phyloP scores from a whole-genome alignment of 345 rosid species.

The Rhizophora mangle region DNA sequence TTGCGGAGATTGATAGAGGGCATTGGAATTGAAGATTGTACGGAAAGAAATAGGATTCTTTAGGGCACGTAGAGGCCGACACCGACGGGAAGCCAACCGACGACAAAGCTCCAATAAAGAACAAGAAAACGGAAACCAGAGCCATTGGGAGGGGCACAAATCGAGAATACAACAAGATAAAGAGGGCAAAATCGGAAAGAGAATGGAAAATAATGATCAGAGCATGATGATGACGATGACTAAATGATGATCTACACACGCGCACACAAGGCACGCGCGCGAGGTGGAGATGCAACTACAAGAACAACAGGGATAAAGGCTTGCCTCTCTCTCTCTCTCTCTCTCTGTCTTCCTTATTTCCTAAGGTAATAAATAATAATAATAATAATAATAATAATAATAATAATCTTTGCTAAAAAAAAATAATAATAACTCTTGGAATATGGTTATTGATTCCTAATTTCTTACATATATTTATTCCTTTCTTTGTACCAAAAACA shows the following conservation, averaged over 20 bases:
- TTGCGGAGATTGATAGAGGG: conserved; percentile 48
- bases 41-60: conserved; percentile 39
- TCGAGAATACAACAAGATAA: conserved; percentile 2
- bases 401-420: too few species aligned
- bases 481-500: too few species aligned
- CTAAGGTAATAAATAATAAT: too few species aligned
- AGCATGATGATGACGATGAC: background rate
- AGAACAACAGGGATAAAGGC: too few species aligned
- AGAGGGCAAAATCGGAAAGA: background rate
- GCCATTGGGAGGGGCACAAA: conserved; percentile 25
- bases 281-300: too few species aligned
- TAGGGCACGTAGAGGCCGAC: conserved; percentile 40
- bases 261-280: background rate
- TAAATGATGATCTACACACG: background rate
- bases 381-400: too few species aligned
- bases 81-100: conserved; percentile 30
- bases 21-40: conserved; percentile 49
- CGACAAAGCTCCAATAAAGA: conserved; percentile 29
- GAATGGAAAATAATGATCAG: background rate
- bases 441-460: too few species aligned
- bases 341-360: too few species aligned
- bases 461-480: too few species aligned
- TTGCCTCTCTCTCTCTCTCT: too few species aligned
- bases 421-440: too few species aligned
- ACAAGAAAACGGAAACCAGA: conserved; percentile 24